Evolutionary conservation across 1,284 basidiomycete species (phyloP), one percentile per base, ranked within the genome.

Genomic region (Inonotus obliquus): DNA sequence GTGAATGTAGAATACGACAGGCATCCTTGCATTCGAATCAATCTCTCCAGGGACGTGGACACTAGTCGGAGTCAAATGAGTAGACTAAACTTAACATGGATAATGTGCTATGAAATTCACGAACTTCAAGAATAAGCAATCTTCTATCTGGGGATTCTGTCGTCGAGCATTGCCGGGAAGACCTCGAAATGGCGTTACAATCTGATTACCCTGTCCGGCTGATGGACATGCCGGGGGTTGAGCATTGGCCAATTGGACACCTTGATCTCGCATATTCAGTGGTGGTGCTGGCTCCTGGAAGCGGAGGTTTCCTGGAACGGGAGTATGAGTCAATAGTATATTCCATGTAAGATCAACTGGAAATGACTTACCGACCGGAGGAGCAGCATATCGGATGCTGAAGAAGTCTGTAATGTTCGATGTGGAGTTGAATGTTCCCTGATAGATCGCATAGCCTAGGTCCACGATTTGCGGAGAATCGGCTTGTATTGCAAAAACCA

Each of bases 371-470:
- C 67, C 57, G 55, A 71, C 76, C 76, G 78, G 78, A 25, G 76
- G 65, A 5, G 74, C 74, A 27, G 79, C 77, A 65, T 74, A 79
- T 49, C 77, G 71, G n/a, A 79, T 70, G 6, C 76, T 75, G 19
- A 77, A 66, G 63, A 77, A 79, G 41, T 71, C 64, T 0, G 74
- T 74, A 35, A 74, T 72, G 39, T 69, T 68, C 14, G 72, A 71
- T 0, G 67, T 68, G n/a, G 73, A 59, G 35, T 75, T 68, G 41
- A 72, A 54, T 11, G 63, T 62, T 6, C 68, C 77, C 69, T 71
- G 72, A 64, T 77, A 80, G 53, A 65, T 67, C 0, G 76, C 73
- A 64, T 78, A 77, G 2, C 76, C 77, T 14, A 79, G 67, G 63
- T 79, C 72, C 10, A 79, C 73, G 9, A 75, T 60, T 21, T 65